Evolutionary conservation across 1,139 yeast species (phyloP).

Genomic region (Yamadazyma conglobata): DNA sequence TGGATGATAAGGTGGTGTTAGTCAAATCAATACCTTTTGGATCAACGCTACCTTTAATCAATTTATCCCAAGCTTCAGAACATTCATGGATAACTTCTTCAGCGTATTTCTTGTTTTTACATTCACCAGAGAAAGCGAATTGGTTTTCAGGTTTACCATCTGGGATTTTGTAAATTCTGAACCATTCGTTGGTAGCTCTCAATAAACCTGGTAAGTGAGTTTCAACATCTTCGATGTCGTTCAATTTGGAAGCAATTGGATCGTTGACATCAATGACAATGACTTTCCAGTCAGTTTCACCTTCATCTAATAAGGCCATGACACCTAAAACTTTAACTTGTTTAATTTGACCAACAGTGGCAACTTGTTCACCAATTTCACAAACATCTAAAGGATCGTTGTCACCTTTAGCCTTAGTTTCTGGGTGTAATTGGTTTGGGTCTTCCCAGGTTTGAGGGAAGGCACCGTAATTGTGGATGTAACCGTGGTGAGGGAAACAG

Average conservation of each 20-base stretch:
- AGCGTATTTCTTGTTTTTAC: constrained; percentile 68
- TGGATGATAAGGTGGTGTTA: constrained; percentile 67
- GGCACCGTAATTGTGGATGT: constrained; percentile 97
- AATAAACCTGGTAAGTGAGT: constrained; percentile 79
- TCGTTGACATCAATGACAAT: constrained; percentile 81
- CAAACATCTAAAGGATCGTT: constrained; percentile 96
- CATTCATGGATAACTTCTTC: constrained; percentile 71
- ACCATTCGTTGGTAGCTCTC: constrained; percentile 87
- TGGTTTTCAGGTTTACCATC: constrained; percentile 87
- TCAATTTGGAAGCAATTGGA: constrained; percentile 70
- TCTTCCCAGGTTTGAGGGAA: constrained; percentile 98
- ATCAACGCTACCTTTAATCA: constrained; percentile 55
- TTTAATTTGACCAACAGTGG: constrained; percentile 71
- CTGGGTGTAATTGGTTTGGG: constrained; percentile 58
- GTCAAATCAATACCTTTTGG: constrained; percentile 57
- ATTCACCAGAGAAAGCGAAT: constrained; percentile 83
- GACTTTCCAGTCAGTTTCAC: constrained; percentile 97
- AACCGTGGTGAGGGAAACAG: constrained; percentile 94
- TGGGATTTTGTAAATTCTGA: constrained; percentile 91
- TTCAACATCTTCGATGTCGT: constrained; percentile 82
- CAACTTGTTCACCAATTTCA: constrained; percentile 76
- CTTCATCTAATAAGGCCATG: constrained; percentile 92
- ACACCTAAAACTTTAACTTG: constrained; percentile 90
- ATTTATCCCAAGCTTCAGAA: constrained; percentile 70
- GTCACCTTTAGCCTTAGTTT: constrained; percentile 84